These are phyloP conservation scores for Neophaeococcomyces mojaviensis DNA, from an alignment of 2,329 filamentous ascomycete species.

Conservation along the genomic window DNA sequence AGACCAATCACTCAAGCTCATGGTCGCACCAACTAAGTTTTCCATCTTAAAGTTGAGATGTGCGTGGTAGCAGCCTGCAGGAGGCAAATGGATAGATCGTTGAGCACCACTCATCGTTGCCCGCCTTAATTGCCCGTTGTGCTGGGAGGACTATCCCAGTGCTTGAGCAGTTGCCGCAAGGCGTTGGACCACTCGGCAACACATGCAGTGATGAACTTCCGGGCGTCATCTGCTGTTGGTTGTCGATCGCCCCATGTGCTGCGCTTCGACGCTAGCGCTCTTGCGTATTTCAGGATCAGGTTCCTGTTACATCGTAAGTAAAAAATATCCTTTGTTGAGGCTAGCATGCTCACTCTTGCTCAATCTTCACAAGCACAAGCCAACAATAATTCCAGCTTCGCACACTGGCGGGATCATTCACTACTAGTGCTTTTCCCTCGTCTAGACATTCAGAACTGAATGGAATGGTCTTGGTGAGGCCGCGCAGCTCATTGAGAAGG, in stretches of 20 bases:
- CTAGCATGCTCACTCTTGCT: slow-evolving; percentile 49
- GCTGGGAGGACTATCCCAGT: slow-evolving; percentile 58
- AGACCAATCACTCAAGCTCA: neutral
- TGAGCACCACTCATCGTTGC: neutral
- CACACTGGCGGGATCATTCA: slow-evolving; percentile 56
- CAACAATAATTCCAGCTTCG: slow-evolving; percentile 71
- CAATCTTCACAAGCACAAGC: slow-evolving; percentile 61
- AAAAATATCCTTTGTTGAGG: slow-evolving; percentile 2
- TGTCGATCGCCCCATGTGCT: slow-evolving; percentile 62
- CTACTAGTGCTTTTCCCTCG: slow-evolving; percentile 58
- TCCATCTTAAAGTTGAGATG: too few species aligned
- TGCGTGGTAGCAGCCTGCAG: neutral
- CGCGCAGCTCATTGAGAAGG: slow-evolving; percentile 61
- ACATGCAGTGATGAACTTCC: slow-evolving; percentile 56
- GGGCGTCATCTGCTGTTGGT: slow-evolving; percentile 50
- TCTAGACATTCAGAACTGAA: slow-evolving; percentile 58
- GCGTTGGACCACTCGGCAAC: slow-evolving; percentile 60
- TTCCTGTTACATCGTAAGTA: slow-evolving; percentile 35
- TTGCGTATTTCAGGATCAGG: slow-evolving; percentile 55
- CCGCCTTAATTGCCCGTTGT: slow-evolving; percentile 24
- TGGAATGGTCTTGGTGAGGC: slow-evolving; percentile 59
- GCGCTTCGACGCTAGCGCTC: slow-evolving; percentile 52
- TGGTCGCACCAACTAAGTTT: too few species aligned
- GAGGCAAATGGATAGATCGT: neutral
- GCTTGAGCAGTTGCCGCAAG: slow-evolving; percentile 57